A percentile compares a stretch with the other conserved stretches of the same genome.
Evolutionary conservation across 2,329 filamentous ascomycete species (phyloP).

Genomic region (Penicillium aurantiogriseum): DNA sequence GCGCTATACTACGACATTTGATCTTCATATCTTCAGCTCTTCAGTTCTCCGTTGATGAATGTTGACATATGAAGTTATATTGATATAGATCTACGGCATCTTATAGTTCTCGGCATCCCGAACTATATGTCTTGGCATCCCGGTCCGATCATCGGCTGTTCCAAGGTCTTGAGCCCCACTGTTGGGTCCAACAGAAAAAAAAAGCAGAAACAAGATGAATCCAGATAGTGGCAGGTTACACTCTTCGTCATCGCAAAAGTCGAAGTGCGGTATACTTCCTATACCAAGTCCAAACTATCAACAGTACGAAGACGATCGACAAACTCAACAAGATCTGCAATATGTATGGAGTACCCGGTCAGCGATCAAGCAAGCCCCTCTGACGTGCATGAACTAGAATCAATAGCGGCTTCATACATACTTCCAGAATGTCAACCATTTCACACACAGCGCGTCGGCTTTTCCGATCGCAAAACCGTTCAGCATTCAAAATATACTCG

Average conservation of each 20-base stretch:
- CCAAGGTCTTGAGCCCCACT: slow-evolving; percentile 14
- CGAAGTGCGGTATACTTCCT: background rate
- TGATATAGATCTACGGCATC: background rate
- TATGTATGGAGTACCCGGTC: background rate
- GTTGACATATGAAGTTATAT: background rate
- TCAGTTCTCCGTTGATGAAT: too few relatives aligned
- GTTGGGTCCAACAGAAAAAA: slow-evolving; percentile 8
- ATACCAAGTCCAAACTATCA: background rate
- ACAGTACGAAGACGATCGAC: background rate
- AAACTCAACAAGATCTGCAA: background rate
- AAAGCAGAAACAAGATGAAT: background rate
- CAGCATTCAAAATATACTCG: background rate
- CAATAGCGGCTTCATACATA: background rate
- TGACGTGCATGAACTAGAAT: background rate
- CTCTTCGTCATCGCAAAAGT: background rate
- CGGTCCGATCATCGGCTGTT: slow-evolving; percentile 25
- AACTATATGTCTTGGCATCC: slow-evolving; percentile 14
- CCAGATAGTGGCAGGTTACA: background rate
- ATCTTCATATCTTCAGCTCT: too few relatives aligned
- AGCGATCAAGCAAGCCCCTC: background rate
- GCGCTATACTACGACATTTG: background rate
- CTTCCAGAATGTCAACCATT: slow-evolving; percentile 11
- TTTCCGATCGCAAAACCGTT: slow-evolving; percentile 10
- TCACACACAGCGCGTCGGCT: slow-evolving; percentile 13
- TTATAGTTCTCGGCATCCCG: slow-evolving; percentile 10